These are phyloP conservation scores for Calonectria pteridis DNA, from an alignment of 2,329 filamentous ascomycete species.

Conservation along the genomic window DNA sequence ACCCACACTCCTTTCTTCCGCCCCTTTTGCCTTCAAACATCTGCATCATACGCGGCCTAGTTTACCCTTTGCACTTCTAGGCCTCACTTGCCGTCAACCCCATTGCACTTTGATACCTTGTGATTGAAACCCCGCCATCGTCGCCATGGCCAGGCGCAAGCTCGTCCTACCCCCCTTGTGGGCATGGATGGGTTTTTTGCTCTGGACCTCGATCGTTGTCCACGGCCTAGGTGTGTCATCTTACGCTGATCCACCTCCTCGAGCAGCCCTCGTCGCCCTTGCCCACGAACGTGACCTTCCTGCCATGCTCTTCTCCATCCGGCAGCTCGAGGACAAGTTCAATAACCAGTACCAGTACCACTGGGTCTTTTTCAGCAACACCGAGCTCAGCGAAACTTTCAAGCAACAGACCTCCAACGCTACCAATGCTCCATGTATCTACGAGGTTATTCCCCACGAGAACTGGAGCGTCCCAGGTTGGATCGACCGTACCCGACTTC, in stretches of 20 bases:
- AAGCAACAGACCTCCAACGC: slow-evolving; percentile 75
- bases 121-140: neutral
- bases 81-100: neutral
- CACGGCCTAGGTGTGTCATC: slow-evolving; percentile 32
- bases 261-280: slow-evolving; percentile 50
- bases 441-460: slow-evolving; percentile 79
- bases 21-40: neutral
- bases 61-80: neutral
- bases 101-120: slow-evolving; percentile 5
- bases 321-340: slow-evolving; percentile 70
- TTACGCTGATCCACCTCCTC: slow-evolving; percentile 40
- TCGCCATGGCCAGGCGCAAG: slow-evolving; percentile 35
- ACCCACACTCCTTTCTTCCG: neutral
- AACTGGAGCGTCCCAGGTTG: slow-evolving; percentile 77
- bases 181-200: slow-evolving; percentile 34
- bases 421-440: slow-evolving; percentile 78
- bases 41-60: neutral
- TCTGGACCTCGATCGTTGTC: slow-evolving; percentile 37
- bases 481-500: slow-evolving; percentile 23
- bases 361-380: slow-evolving; percentile 90
- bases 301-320: slow-evolving; percentile 58
- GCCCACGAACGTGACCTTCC: slow-evolving; percentile 48
- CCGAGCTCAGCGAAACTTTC: slow-evolving; percentile 83
- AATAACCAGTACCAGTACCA: slow-evolving; percentile 87
- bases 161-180: slow-evolving; percentile 19